phyloP scores from a whole-genome alignment of 306 rosid species.

The Malus orientalis region DNA sequence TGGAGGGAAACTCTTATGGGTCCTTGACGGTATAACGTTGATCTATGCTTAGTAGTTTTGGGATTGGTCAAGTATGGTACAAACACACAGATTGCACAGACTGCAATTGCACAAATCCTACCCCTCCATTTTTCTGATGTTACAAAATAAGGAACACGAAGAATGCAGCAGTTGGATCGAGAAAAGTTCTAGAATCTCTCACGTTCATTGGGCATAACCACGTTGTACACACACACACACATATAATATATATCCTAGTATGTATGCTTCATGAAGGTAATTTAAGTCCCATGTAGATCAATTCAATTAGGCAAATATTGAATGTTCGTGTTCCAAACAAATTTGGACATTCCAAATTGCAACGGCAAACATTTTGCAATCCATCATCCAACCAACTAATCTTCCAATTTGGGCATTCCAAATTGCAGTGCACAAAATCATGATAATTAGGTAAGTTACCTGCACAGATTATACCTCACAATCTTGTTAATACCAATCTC shows the following conservation, averaged over 20 bases:
- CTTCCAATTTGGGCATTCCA: background rate
- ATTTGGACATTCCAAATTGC: background rate
- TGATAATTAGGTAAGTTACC: too few species aligned
- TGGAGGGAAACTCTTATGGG: too few species aligned
- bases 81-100: too few species aligned
- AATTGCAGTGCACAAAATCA: too few species aligned
- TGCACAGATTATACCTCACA: too few species aligned
- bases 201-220: background rate
- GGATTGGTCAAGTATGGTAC: too few species aligned
- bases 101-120: background rate
- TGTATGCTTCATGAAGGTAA: background rate
- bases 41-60: too few species aligned
- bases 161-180: background rate
- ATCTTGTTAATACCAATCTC: too few species aligned
- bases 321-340: background rate
- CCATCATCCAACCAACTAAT: background rate
- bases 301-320: background rate
- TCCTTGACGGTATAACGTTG: too few species aligned
- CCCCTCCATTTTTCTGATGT: background rate
- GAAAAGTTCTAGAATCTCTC: background rate
- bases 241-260: background rate
- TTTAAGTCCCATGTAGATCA: background rate
- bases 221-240: too few species aligned
- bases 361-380: background rate
- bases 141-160: background rate